A percentile compares a stretch with the other conserved stretches of the same genome.
Evolutionary conservation across 768 basidiomycete species (phyloP).

Genomic region (Phanerochaete sordida): DNA sequence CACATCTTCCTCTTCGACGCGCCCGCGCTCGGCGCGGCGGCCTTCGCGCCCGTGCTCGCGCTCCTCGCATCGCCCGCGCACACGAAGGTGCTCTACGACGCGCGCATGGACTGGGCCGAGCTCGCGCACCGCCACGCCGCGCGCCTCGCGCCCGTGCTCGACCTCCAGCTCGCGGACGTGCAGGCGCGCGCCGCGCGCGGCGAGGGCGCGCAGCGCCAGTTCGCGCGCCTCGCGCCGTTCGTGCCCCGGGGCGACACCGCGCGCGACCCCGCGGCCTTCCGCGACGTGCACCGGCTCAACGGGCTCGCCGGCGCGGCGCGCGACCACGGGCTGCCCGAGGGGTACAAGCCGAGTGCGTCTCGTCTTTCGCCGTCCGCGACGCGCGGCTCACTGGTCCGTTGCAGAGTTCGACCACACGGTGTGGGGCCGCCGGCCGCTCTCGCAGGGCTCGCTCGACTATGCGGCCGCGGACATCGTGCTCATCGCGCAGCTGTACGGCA

Average conservation of each 20-base stretch:
- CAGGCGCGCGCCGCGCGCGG: not conserved
- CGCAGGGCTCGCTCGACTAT: not conserved
- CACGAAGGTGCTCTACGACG: slow-evolving; percentile 1
- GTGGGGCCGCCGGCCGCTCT: not conserved
- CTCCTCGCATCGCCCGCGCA: not conserved
- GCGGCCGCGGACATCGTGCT: not conserved
- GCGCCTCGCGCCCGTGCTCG: not conserved
- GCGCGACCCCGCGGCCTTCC: not conserved
- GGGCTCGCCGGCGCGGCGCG: not conserved
- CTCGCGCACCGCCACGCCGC: not conserved
- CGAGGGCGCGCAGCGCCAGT: not conserved
- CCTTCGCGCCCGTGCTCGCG: not conserved
- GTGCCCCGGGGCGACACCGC: too few species aligned
- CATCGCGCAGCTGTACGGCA: not conserved
- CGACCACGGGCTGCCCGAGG: not conserved
- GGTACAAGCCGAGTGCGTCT: not conserved
- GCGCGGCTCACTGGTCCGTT: too few species aligned
- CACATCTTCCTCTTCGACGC: not conserved
- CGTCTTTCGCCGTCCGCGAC: too few species aligned
- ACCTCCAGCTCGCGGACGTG: slow-evolving; percentile 1
- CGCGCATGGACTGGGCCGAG: not conserved
- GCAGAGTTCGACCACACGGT: not conserved
- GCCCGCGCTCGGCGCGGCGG: not conserved
- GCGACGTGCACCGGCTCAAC: not conserved
- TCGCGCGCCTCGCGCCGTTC: not conserved